These are phyloP conservation scores for Debaryomyces prosopidis DNA, from an alignment of 805 yeast genomes.

Conservation along the genomic window DNA sequence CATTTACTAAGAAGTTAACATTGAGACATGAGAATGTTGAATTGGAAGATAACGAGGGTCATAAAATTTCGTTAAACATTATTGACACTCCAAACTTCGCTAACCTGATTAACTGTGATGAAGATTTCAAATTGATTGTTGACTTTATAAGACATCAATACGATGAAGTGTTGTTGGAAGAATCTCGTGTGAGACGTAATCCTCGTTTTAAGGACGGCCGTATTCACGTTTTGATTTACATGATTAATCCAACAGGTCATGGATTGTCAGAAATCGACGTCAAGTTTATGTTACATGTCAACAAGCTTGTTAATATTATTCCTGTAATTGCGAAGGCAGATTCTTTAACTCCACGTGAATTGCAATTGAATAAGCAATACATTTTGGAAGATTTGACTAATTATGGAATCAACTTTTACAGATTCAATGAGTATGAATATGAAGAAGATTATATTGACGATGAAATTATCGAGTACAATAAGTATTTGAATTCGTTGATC, in stretches of 20 bases:
- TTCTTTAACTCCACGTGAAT: conserved; percentile 40
- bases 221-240: conserved; percentile 59
- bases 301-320: conserved; percentile 42
- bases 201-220: conserved; percentile 85
- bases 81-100: conserved; percentile 88
- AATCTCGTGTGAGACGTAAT: conserved; percentile 77
- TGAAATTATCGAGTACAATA: conserved; percentile 65
- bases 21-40: conserved; percentile 81
- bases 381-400: conserved; percentile 74
- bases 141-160: conserved; percentile 80
- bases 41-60: conserved; percentile 82
- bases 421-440: conserved; percentile 63
- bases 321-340: conserved; percentile 48
- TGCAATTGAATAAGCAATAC: conserved; percentile 69
- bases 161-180: conserved; percentile 80
- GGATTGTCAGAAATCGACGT: conserved; percentile 45
- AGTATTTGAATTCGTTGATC: conserved; percentile 59
- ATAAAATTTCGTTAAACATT: conserved; percentile 70
- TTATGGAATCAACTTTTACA: conserved; percentile 70
- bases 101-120: conserved; percentile 66
- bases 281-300: conserved; percentile 41
- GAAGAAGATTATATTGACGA: conserved; percentile 54
- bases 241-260: conserved; percentile 48
- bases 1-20: conserved; percentile 48
- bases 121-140: conserved; percentile 67